Evolutionary conservation across 495 filamentous ascomycete species (phyloP).

Genomic region (Staphylotrichum longicolle): DNA sequence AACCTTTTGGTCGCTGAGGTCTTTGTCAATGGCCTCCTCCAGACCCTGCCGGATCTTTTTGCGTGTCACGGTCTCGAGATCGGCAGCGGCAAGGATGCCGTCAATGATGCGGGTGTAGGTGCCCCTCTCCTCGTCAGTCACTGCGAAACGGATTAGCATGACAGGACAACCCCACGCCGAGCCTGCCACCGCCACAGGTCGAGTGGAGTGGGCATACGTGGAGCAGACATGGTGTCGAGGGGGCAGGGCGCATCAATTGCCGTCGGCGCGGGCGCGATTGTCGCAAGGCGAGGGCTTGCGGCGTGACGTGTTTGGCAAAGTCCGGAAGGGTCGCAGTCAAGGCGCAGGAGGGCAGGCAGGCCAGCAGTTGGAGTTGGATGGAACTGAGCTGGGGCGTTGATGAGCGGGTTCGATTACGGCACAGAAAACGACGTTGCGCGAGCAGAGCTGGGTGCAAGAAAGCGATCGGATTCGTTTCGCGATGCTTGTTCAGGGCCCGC

Average conservation of each 20-base stretch:
- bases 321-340: background rate
- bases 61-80: conserved; percentile 86
- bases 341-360: background rate
- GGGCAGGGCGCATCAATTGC: conserved; percentile 28
- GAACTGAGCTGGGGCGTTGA: background rate
- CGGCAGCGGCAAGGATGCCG: conserved; percentile 74
- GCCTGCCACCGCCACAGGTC: background rate
- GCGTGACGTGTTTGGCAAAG: background rate
- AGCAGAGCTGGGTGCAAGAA: background rate
- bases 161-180: background rate
- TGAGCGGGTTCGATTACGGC: too few relatives aligned
- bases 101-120: conserved; percentile 86
- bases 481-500: background rate
- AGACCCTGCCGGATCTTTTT: conserved; percentile 89
- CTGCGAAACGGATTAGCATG: conserved; percentile 39
- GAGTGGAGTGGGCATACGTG: conserved; percentile 23
- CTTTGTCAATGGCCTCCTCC: conserved; percentile 66
- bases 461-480: background rate
- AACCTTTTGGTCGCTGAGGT: conserved; percentile 86
- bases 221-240: conserved; percentile 32
- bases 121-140: conserved; percentile 62
- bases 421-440: background rate
- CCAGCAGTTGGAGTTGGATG: background rate
- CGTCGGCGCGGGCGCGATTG: conserved; percentile 3
- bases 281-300: background rate